Base-by-base conservation (phyloP, 352 stramenopile genomes). In the Phytophthora sojae region DNA sequence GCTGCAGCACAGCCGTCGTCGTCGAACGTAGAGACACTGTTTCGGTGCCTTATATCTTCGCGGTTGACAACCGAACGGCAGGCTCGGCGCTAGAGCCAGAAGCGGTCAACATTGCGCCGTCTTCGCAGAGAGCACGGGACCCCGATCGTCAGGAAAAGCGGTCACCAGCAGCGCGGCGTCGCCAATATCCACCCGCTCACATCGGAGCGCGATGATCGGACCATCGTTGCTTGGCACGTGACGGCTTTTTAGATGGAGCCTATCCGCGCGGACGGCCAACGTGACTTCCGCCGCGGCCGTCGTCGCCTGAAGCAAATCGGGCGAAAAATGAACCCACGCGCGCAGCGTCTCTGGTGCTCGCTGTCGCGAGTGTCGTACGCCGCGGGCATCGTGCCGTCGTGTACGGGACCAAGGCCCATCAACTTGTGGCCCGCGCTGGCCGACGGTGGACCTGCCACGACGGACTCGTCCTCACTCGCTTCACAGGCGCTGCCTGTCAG, bases 261-360 rank as follows among this genome's bases (percentile, higher is more conserved):
- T 67, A 58, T 72, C 57, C 57, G 19, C 29, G 25, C 45, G 29
- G 21, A 15, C 51, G 17, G 6, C 37, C 47, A 32, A 60, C 45
- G 54, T 47, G 47, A 66, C 64, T 60, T 62, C 21, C 21, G 55
- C 15, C 35, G 11, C 39, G 17, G 14, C 39, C 39, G 12, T 7
- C 39, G 14, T 21, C 45, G 26, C 37, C 42, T 54, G 19, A 29
- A 47, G 45, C 35, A 71, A 71, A 64, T 60, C 49, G 21, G 19
- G 23, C 21, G 53, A 21, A 57, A 64, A 64, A 9, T 12, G 52
- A 68, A 73, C 65, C 58, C 66, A 73, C 54, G 50, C 26, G 39
- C 44, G 67, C 50, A 50, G 57, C 56, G 42, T 75, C 58, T 75
- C 63, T 75, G 15, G 61, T 71, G 49, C 29, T 58, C 19, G 52